Evolutionary conservation across 2,329 filamentous ascomycete genomes (phyloP).

Genomic region (Fusarium scirpi): DNA sequence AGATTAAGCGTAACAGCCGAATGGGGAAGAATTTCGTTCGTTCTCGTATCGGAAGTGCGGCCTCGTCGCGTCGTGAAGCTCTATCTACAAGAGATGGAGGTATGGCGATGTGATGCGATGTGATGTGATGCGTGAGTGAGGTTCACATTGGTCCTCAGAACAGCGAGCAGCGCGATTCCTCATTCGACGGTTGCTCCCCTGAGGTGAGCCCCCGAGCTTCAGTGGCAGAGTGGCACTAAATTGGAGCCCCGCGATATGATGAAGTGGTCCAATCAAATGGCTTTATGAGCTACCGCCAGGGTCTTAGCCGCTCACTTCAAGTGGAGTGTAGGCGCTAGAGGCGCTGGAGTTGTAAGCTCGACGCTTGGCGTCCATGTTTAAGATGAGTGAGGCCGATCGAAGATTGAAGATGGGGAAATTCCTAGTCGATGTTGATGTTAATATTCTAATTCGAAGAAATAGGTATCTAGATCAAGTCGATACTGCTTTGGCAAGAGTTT

Average conservation of each 20-base stretch:
- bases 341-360: constrained; percentile 37
- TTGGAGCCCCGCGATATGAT: constrained; percentile 42
- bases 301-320: constrained; percentile 43
- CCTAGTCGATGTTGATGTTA: background rate
- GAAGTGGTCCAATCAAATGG: constrained; percentile 32
- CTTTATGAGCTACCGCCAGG: constrained; percentile 14
- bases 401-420: background rate
- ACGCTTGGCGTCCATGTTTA: constrained; percentile 24
- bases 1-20: constrained; percentile 16
- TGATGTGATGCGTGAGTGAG: constrained; percentile 41
- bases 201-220: constrained; percentile 40
- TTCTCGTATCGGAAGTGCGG: constrained; percentile 17
- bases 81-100: constrained; percentile 24
- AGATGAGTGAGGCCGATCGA: constrained; percentile 25
- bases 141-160: constrained; percentile 39
- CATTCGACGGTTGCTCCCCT: constrained; percentile 47
- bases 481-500: background rate
- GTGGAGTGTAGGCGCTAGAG: constrained; percentile 37
- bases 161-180: constrained; percentile 38
- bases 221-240: constrained; percentile 45
- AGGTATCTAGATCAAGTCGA: background rate
- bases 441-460: background rate
- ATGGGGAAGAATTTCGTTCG: constrained; percentile 15
- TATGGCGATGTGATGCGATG: constrained; percentile 33
- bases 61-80: constrained; percentile 32